phyloP scores from a whole-genome alignment of 345 rosid species.

The Conringia planisiliqua region DNA sequence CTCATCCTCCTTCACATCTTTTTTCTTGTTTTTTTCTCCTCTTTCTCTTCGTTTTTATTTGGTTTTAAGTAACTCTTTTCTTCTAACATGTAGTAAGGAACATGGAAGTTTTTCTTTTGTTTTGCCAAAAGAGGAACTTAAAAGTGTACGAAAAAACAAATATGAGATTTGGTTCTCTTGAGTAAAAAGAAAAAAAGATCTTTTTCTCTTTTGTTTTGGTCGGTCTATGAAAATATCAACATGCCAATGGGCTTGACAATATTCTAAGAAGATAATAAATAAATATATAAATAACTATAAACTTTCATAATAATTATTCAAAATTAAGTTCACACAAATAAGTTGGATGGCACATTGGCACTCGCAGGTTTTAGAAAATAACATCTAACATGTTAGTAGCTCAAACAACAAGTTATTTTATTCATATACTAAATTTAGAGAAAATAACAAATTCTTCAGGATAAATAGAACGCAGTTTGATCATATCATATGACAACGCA shows the following conservation, averaged over 20 bases:
- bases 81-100: background rate
- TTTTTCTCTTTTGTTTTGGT: background rate
- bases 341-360: background rate
- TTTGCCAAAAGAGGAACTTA: background rate
- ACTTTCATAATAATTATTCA: too few species aligned
- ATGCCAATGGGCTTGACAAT: background rate
- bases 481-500: background rate
- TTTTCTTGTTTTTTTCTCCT: background rate
- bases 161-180: background rate
- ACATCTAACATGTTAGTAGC: background rate
- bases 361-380: background rate
- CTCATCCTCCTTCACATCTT: conserved; percentile 33
- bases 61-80: background rate
- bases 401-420: too few species aligned
- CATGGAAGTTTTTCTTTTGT: background rate
- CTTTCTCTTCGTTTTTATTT: background rate
- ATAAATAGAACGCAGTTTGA: background rate
- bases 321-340: background rate
- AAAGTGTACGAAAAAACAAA: background rate
- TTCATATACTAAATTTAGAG: background rate
- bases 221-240: conserved; percentile 8
- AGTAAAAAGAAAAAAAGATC: background rate
- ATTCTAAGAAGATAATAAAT: background rate
- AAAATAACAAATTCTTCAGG: background rate
- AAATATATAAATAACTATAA: background rate